Evolutionary conservation across 1,284 basidiomycete species (phyloP).

Genomic region (Pseudozyma sp.): DNA sequence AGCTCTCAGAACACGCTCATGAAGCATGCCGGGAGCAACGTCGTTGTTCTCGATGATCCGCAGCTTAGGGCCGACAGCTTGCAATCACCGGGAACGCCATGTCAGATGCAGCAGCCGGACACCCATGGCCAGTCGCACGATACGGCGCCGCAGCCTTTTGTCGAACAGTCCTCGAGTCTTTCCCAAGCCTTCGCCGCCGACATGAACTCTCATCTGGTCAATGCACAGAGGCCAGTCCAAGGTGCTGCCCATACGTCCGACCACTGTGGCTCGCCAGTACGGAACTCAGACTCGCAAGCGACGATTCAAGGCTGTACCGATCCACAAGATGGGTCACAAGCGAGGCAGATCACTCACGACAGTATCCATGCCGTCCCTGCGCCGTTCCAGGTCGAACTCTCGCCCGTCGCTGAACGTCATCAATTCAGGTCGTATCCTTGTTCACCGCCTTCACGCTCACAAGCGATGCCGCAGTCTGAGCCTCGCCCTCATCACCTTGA

Average conservation of each 20-base stretch:
- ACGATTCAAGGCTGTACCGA: conserved; percentile 3
- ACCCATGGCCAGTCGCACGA: background rate
- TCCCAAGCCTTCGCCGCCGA: conserved; percentile 18
- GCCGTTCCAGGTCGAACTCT: conserved; percentile 13
- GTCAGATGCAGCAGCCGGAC: conserved; percentile 9
- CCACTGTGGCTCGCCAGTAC: background rate
- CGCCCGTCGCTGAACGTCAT: conserved; percentile 9
- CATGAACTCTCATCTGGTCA: conserved; percentile 3
- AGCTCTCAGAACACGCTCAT: conserved; percentile 18
- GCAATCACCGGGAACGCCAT: background rate
- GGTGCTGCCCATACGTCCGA: background rate
- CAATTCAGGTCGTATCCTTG: conserved; percentile 35
- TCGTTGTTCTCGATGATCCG: conserved; percentile 6
- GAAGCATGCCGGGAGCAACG: conserved; percentile 15
- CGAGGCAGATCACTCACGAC: conserved; percentile 1
- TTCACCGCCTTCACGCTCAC: conserved; percentile 23
- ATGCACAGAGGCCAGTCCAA: conserved; percentile 1
- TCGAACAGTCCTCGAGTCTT: conserved; percentile 10
- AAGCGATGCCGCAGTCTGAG: conserved; percentile 17
- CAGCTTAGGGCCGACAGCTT: background rate
- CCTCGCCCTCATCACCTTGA: background rate
- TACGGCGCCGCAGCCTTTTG: background rate
- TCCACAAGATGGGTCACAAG: background rate
- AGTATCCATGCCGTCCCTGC: background rate
- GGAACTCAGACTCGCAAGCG: conserved; percentile 7